A percentile compares a stretch with the other conserved stretches of the same genome.
phyloP scores from a whole-genome alignment of 306 rosid species.

The Cercis canadensis region DNA sequence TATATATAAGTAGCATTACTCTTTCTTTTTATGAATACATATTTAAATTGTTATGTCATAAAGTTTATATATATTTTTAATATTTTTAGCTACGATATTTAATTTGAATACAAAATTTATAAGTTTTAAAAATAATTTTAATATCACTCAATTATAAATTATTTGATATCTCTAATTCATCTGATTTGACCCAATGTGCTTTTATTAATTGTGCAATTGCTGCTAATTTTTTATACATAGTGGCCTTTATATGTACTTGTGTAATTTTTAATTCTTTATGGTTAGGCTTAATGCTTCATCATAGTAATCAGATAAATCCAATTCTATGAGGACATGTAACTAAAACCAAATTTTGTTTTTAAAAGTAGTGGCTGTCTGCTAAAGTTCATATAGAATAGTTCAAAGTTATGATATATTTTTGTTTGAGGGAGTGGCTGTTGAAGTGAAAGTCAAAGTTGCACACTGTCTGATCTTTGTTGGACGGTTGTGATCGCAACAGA shows the following conservation, averaged over 20 bases:
- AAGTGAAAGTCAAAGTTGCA: slow-evolving; percentile 81
- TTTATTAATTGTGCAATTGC: slow-evolving; percentile 63
- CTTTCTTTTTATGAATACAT: too few relatives aligned
- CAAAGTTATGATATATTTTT: slow-evolving; percentile 25
- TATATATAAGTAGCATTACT: too few relatives aligned
- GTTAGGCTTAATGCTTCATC: slow-evolving; percentile 34
- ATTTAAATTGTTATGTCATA: too few relatives aligned
- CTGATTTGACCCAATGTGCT: slow-evolving; percentile 45
- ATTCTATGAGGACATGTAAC: slow-evolving; percentile 52
- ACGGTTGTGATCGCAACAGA: slow-evolving; percentile 71
- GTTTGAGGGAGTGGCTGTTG: slow-evolving; percentile 34
- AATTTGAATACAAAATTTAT: too few relatives aligned
- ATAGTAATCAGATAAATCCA: slow-evolving; percentile 50
- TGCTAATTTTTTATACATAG: slow-evolving; percentile 29
- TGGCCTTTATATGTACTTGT: not conserved
- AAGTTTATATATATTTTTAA: too few relatives aligned
- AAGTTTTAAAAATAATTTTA: too few relatives aligned
- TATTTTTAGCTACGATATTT: too few relatives aligned
- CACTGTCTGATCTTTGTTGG: slow-evolving; percentile 75
- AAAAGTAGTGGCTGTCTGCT: slow-evolving; percentile 53
- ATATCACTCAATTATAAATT: not conserved
- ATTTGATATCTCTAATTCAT: slow-evolving; percentile 56
- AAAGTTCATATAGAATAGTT: slow-evolving; percentile 43
- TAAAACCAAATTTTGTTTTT: slow-evolving; percentile 54
- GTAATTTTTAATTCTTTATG: slow-evolving; percentile 29